phyloP scores from a whole-genome alignment of 2,329 filamentous ascomycete genomes.

The Aspergillus bombycis region DNA sequence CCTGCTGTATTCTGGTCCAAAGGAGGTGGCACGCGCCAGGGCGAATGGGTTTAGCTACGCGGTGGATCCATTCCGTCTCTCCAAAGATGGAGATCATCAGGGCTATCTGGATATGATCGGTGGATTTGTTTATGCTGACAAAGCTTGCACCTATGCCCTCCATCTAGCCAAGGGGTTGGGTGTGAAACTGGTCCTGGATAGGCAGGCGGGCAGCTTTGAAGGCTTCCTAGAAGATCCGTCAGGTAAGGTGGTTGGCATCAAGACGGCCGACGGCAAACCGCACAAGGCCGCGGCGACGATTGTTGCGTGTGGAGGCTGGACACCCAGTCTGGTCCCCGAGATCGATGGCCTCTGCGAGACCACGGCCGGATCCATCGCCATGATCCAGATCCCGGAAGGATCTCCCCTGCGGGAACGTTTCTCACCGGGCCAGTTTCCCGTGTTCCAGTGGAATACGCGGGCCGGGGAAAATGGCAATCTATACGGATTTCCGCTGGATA shows the following conservation, averaged over 20 bases:
- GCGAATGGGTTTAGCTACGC: conserved; percentile 33
- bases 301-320: conserved; percentile 51
- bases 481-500: conserved; percentile 53
- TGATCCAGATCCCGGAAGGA: conserved; percentile 48
- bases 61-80: conserved; percentile 43
- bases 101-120: conserved; percentile 53
- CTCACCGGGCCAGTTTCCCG: conserved; percentile 50
- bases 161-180: conserved; percentile 47
- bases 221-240: not conserved
- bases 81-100: conserved; percentile 25
- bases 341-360: conserved; percentile 51
- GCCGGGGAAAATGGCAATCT: conserved; percentile 46
- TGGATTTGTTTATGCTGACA: conserved; percentile 51
- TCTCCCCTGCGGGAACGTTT: conserved; percentile 46
- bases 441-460: conserved; percentile 46
- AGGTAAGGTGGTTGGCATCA: conserved; percentile 39
- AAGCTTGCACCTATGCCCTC: conserved; percentile 51
- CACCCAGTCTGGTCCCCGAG: conserved; percentile 46
- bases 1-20: conserved; percentile 28
- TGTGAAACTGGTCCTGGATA: conserved; percentile 47
- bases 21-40: conserved; percentile 32
- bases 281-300: conserved; percentile 41
- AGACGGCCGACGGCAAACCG: conserved; percentile 40
- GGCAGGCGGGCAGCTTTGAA: conserved; percentile 20
- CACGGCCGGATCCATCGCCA: conserved; percentile 51